Evolutionary conservation across 2,329 filamentous ascomycete species (phyloP).

Genomic region (Monilinia fructigena): DNA sequence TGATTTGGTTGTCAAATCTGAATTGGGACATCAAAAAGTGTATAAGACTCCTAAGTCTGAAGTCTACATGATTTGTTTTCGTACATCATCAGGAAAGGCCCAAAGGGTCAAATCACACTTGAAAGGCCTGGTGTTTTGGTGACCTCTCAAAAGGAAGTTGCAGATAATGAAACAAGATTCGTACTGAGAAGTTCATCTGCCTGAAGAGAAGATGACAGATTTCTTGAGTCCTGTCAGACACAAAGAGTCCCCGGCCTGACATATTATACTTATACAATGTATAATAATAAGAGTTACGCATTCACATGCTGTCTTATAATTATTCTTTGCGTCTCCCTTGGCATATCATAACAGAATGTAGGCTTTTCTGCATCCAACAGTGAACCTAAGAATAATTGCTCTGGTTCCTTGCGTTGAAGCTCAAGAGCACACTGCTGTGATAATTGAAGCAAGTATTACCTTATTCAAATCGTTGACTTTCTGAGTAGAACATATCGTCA

Average conservation of each 20-base stretch:
- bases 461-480: accelerated
- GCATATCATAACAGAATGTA: neutral
- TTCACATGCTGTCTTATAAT: neutral
- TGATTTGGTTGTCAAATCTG: too few relatives aligned
- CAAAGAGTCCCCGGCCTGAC: neutral
- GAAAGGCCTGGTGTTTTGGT: neutral
- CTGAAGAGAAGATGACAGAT: neutral
- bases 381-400: too few relatives aligned
- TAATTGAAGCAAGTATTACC: neutral
- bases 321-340: neutral
- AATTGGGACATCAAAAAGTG: too few relatives aligned
- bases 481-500: neutral
- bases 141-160: neutral
- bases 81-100: neutral
- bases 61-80: too few relatives aligned
- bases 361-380: neutral
- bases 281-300: neutral
- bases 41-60: too few relatives aligned
- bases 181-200: neutral
- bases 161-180: neutral
- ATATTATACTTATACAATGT: neutral
- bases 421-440: neutral
- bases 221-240: neutral
- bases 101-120: neutral
- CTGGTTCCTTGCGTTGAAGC: neutral